These are phyloP conservation scores for Cutaneotrichosporon sp. DNA, from an alignment of 1,284 basidiomycete species.

Conservation along the genomic window DNA sequence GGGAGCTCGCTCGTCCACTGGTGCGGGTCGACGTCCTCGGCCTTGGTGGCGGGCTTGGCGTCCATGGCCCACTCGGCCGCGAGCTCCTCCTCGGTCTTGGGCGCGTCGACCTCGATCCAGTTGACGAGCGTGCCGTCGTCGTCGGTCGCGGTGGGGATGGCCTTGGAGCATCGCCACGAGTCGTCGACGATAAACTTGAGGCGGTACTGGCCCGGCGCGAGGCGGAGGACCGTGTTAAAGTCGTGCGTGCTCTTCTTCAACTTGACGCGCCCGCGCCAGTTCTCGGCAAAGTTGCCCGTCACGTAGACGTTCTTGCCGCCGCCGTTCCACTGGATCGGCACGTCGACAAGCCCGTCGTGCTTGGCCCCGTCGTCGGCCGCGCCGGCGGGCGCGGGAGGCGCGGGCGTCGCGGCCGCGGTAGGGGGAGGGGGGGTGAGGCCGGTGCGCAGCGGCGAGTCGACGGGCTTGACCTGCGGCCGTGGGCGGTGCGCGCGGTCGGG, in stretches of 20 bases:
- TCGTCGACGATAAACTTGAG: constrained; percentile 96
- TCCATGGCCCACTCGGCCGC: constrained; percentile 52
- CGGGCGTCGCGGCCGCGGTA: constrained; percentile 35
- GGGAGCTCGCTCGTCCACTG: constrained; percentile 77
- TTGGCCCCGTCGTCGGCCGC: constrained; percentile 9
- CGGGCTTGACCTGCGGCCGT: constrained; percentile 22
- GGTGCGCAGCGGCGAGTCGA: constrained; percentile 24
- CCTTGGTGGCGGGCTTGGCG: constrained; percentile 35
- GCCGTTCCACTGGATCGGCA: constrained; percentile 53
- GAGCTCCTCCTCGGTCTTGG: constrained; percentile 49
- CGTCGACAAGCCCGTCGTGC: constrained; percentile 43
- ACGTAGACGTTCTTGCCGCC: constrained; percentile 58
- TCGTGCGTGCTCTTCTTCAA: constrained; percentile 56
- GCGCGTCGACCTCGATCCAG: constrained; percentile 67
- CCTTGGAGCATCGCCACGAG: constrained; percentile 70
- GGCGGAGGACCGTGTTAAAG: constrained; percentile 56
- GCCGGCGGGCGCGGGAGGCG: constrained; percentile 12
- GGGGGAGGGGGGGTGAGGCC: constrained; percentile 35
- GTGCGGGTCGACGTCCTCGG: constrained; percentile 49
- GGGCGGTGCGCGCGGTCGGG: constrained; percentile 14
- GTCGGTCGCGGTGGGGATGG: constrained; percentile 88
- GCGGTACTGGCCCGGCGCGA: constrained; percentile 90
- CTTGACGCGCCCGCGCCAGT: constrained; percentile 60
- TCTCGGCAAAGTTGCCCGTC: constrained; percentile 62
- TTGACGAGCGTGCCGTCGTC: constrained; percentile 95